Percentiles rank a stretch among this genome's conserved stretches.
Evolutionary conservation across 495 filamentous ascomycete genomes (phyloP).

Genomic region (Penicillium parvum): DNA sequence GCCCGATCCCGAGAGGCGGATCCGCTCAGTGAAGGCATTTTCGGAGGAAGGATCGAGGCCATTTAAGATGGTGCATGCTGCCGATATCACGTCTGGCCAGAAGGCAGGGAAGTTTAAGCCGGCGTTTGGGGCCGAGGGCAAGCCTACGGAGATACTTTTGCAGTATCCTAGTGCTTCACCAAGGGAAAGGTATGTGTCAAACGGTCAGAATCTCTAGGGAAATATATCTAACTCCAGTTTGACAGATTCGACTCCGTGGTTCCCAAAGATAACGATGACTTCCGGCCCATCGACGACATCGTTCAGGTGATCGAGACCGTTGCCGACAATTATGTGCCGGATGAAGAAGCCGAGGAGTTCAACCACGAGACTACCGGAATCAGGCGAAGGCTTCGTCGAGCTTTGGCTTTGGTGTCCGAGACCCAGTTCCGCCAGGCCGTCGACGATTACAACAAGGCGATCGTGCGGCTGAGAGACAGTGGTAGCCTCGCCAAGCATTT

Average conservation of each 20-base stretch:
- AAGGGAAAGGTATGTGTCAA: slow-evolving; percentile 56
- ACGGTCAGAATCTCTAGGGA: background rate
- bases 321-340: slow-evolving; percentile 66
- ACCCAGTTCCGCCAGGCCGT: slow-evolving; percentile 65
- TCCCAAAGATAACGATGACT: slow-evolving; percentile 70
- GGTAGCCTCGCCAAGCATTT: slow-evolving; percentile 69
- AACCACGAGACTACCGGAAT: slow-evolving; percentile 70
- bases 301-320: slow-evolving; percentile 71
- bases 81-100: slow-evolving; percentile 54
- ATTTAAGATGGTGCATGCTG: slow-evolving; percentile 61
- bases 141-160: slow-evolving; percentile 51
- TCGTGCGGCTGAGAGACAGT: slow-evolving; percentile 54
- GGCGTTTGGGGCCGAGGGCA: slow-evolving; percentile 44
- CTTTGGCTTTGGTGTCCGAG: slow-evolving; percentile 58
- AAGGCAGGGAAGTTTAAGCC: slow-evolving; percentile 45
- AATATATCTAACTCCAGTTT: slow-evolving; percentile 7
- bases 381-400: slow-evolving; percentile 65
- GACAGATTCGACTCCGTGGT: slow-evolving; percentile 71
- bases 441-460: slow-evolving; percentile 67
- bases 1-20: slow-evolving; percentile 52
- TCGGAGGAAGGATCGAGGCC: slow-evolving; percentile 48
- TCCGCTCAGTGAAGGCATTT: slow-evolving; percentile 60
- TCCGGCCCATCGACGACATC: slow-evolving; percentile 83
- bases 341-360: slow-evolving; percentile 58
- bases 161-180: slow-evolving; percentile 70